These are phyloP conservation scores for Trichophaea hybrida DNA, from an alignment of 2,329 filamentous ascomycete genomes.

Conservation along the genomic window DNA sequence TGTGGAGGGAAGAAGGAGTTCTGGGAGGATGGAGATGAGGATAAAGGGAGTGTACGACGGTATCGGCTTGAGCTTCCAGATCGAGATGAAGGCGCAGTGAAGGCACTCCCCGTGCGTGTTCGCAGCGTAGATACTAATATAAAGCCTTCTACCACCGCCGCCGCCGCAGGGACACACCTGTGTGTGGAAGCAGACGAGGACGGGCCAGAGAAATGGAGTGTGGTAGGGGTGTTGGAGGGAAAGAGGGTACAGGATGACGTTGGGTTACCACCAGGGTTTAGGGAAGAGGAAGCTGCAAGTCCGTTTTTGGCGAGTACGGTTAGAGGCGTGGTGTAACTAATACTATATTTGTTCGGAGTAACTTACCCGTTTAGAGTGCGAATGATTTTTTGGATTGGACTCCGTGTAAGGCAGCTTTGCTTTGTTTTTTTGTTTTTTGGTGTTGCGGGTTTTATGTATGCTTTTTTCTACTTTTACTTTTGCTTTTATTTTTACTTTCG, in stretches of 20 bases:
- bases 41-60: constrained; percentile 18
- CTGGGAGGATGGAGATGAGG: constrained; percentile 20
- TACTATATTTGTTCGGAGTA: no score
- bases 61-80: constrained; percentile 21
- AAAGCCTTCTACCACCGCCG: background rate
- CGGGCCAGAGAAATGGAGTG: background rate
- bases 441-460: no score
- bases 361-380: no score
- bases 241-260: background rate
- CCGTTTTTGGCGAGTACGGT: background rate
- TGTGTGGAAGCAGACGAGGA: background rate
- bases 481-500: no score
- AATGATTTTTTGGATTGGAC: no score
- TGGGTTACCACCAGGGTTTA: background rate
- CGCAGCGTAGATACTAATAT: background rate
- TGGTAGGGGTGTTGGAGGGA: background rate
- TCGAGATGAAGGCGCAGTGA: constrained; percentile 2
- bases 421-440: no score
- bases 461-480: no score
- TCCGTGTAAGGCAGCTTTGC: no score
- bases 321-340: background rate
- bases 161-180: background rate
- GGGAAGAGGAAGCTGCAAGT: background rate
- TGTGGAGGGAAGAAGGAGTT: constrained; percentile 16
- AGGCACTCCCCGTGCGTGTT: background rate